Percentiles rank a stretch among this genome's conserved stretches.
These are phyloP conservation scores for Silene latifolia DNA, from an alignment of 148 eudicot species.

Conservation along the genomic window DNA sequence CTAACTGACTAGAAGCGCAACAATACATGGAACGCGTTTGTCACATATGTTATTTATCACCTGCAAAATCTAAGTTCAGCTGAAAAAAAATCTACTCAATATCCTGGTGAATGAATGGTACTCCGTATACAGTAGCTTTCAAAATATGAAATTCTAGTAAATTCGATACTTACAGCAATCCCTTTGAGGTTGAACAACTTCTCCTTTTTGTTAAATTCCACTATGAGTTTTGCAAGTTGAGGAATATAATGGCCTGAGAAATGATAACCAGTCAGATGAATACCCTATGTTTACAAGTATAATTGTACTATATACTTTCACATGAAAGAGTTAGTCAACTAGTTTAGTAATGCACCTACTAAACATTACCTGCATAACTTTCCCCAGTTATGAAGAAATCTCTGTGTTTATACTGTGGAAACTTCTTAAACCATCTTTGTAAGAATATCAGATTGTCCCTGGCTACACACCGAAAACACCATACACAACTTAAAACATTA, in stretches of 20 bases:
- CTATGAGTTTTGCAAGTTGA: slow-evolving; percentile 84
- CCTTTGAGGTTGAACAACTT: slow-evolving; percentile 84
- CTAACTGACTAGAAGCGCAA: no score
- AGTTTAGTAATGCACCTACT: background rate
- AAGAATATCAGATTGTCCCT: slow-evolving; percentile 84
- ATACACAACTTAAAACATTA: slow-evolving; percentile 12
- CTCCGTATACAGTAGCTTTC: background rate
- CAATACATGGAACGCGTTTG: no score
- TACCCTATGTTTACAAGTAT: background rate
- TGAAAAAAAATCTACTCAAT: background rate
- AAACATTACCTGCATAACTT: slow-evolving; percentile 85
- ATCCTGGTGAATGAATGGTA: background rate
- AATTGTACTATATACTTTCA: background rate
- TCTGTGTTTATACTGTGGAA: slow-evolving; percentile 67
- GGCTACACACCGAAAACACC: slow-evolving; percentile 41
- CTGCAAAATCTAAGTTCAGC: background rate
- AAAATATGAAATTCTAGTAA: slow-evolving; percentile 2
- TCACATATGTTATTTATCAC: background rate
- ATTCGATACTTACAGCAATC: slow-evolving; percentile 61
- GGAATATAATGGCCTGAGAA: slow-evolving; percentile 87
- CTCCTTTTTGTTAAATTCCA: slow-evolving; percentile 54
- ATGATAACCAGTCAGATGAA: background rate
- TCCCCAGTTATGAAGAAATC: slow-evolving; percentile 88
- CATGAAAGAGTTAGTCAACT: background rate
- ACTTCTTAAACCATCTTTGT: slow-evolving; percentile 80